Base-by-base conservation (phyloP, 352 stramenopile species). In the Stephanocyclus meneghinianus region DNA sequence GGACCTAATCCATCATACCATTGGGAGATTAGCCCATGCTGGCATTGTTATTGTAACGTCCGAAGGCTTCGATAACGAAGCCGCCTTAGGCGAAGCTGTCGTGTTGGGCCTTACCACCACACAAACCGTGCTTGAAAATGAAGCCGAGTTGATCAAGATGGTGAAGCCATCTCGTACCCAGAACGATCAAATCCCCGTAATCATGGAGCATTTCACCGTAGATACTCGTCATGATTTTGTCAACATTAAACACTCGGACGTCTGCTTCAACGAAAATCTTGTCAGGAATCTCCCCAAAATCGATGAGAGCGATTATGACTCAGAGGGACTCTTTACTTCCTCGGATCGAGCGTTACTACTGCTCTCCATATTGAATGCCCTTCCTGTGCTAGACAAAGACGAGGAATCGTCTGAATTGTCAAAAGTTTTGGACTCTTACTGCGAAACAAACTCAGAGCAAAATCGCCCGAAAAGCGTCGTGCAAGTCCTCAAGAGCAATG, bases 171-270 rank as follows among this genome's bases (percentile, higher is more conserved):
- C 51, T 45, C 29, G 66, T 26, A 81, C 74, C 40, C 2, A 47
- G 2, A 53, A 77, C 60, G 55, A 29, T 0, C 48, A 72, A 42
- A 78, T 83, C 30, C 62, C 53, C 1, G 47, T 78, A 56, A 76
- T 90, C 11, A 80, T 86, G 71, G 84, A 91, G 45, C 47, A 77
- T 35, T 90, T 91, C 76, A 64, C 47, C 16, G 44, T 79, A 0
- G 35, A 50, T 13, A 26, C 81, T 48, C 56, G 81, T 15, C 35
- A 78, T 2, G 45, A 88, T 30, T 91, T 89, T 70, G 42, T 85
- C n/a, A 81, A 76, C 30, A 66, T 74, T 40, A 40, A 60, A 15
- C n/a, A 75, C 21, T 51, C 50, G 7, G 48, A 72, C 16, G n/a
- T 40, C 2, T 51, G 29, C 21, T 61, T 62, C 16, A 72, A 72